A percentile compares a stretch with the other conserved stretches of the same genome.
Conservation (phyloP, 495 filamentous ascomycete genomes). For the Entonaema liquescens region DNA sequence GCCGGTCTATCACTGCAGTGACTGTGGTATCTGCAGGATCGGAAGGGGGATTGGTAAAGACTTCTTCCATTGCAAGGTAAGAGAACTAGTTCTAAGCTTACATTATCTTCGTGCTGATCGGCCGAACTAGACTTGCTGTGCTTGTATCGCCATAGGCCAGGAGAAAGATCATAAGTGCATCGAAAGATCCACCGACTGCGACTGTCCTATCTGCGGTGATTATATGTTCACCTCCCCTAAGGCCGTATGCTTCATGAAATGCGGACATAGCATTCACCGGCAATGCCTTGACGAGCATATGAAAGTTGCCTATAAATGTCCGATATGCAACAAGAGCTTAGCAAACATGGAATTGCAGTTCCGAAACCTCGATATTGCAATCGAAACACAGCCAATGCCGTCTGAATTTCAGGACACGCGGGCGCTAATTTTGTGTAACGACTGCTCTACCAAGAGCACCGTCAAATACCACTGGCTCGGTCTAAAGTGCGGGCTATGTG, state of each 20-base stretch:
- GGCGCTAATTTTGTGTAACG: constrained; percentile 89
- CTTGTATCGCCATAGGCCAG: constrained; percentile 87
- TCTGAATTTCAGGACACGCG: constrained; percentile 78
- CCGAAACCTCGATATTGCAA: constrained; percentile 83
- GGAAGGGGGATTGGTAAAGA: constrained; percentile 94
- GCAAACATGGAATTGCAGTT: constrained; percentile 98
- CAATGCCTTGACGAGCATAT: constrained; percentile 86
- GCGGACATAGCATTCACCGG: constrained; percentile 94
- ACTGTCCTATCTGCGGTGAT: constrained; percentile 97
- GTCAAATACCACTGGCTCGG: constrained; percentile 95
- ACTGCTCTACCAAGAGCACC: constrained; percentile 85
- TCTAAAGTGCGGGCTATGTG: constrained; percentile 84
- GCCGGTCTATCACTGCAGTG: constrained; percentile 94
- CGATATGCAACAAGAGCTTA: constrained; percentile 91
- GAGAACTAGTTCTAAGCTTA: constrained; percentile 19
- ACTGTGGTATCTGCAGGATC: constrained; percentile 94
- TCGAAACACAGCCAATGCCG: constrained; percentile 92
- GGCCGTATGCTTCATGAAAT: constrained; percentile 91
- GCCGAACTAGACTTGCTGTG: constrained; percentile 75
- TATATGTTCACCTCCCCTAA: constrained; percentile 96
- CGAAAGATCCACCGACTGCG: constrained; percentile 91
- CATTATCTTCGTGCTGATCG: constrained; percentile 5
- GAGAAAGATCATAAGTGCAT: constrained; percentile 86
- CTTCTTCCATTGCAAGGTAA: constrained; percentile 96
- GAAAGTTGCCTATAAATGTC: constrained; percentile 89